phyloP scores from a whole-genome alignment of 345 rosid genomes.

The Mercurialis annua region DNA sequence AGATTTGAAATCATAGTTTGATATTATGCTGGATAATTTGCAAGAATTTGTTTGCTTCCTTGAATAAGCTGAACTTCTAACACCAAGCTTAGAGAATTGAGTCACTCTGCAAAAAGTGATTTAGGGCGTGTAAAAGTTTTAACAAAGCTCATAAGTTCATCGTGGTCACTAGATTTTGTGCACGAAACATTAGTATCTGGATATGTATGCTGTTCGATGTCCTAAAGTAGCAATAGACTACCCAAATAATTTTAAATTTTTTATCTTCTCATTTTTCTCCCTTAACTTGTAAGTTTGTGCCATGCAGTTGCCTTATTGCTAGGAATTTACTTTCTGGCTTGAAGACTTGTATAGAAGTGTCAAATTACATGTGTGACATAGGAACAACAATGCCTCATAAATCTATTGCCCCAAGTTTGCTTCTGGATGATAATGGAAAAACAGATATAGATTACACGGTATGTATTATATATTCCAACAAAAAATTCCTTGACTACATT shows the following conservation, averaged over 20 bases:
- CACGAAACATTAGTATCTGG: neutral
- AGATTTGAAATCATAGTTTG: neutral
- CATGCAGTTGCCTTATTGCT: conserved; percentile 92
- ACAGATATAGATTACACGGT: conserved; percentile 57
- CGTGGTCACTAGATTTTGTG: neutral
- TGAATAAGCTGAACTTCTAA: neutral
- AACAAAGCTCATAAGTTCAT: neutral
- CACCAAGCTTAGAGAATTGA: neutral
- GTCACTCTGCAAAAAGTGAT: neutral
- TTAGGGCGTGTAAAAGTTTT: neutral
- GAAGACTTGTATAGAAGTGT: conserved; percentile 90
- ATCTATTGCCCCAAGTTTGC: conserved; percentile 52
- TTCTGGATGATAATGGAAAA: conserved; percentile 59
- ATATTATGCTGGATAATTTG: neutral
- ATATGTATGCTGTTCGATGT: neutral
- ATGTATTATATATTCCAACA: conserved; percentile 21
- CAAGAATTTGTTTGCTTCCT: neutral
- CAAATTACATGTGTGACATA: conserved; percentile 71
- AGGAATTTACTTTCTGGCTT: conserved; percentile 94
- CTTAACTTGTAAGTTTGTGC: conserved; percentile 16
- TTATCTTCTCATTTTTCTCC: conserved; percentile 5
- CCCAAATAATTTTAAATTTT: conserved; percentile 13
- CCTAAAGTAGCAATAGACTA: neutral
- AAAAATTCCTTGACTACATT: neutral
- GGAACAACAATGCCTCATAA: conserved; percentile 56